Evolutionary conservation across 345 rosid species (phyloP), one percentile per base, ranked within the genome.

Genomic region (Orychophragmus violaceus): DNA sequence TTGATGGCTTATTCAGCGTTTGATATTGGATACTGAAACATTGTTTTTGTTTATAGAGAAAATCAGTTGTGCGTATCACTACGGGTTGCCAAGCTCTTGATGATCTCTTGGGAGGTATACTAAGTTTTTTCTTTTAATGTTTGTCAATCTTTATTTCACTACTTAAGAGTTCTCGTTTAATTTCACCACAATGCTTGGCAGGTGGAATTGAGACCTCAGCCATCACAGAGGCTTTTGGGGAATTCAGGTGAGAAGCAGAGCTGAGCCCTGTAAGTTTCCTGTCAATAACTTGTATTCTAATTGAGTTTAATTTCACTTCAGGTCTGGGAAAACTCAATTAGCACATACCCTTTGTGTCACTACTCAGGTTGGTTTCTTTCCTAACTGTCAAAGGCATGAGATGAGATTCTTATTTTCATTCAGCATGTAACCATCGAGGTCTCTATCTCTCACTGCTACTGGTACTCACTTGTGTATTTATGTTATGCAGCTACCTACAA

Each of bases 41-140:
- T 45, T 30, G n/a, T 70, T 22, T 64, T n/a, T 72, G 66, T 39
- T 53, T 72, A 59, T 30, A 87, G 95, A 84, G 95, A 52, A 85
- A 88, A 78, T 55, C 77, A 0, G 90, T 90, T 71, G 72, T 94
- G 71, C 79, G 77, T 5, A 90, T 94, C 68, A 90, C 96, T 35
- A 94, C 99, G 3, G 97, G 99, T 77, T 88, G 96, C 80, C 96
- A 88, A 61, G 92, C 97, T 50, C 95, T 90, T 23, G 90, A 90
- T 70, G 96, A 94, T 72, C 91, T 90, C 51, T 77, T 94, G 58
- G 97, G 97, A 50, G 91, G 95, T 88, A 77, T 56, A 33, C 56
- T 62, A 41, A 60, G 21, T n/a, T 22, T 62, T 48, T 28, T 10
- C 1, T 59, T 8, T 46, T 46, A 64, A 33, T 35, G 16, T 60